Evolutionary conservation across 345 rosid species (phyloP), one percentile per base, ranked within the genome.

Genomic region (Adansonia digitata): DNA sequence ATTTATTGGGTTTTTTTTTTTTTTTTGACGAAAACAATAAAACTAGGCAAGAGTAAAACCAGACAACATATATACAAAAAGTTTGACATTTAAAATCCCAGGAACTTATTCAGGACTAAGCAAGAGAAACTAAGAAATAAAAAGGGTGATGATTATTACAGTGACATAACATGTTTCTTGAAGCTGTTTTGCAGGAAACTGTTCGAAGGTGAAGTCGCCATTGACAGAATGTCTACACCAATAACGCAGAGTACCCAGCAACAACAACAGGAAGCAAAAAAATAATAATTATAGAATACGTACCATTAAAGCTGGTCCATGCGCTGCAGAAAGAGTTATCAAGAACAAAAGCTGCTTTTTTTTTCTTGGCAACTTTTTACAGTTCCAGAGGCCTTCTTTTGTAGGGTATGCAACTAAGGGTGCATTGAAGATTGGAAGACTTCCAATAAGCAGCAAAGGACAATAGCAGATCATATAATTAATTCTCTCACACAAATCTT

Each of bases 221-320:
- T 52, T 43, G 63, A 61, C 57, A 53, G 55, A 53, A 62, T 22
- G 45, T 17, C 62, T 46, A 22, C 40, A 55, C n/a, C 35, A 70
- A 27, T 24, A 17, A 67, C 35, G n/a, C 55, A 40, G 24, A 34
- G 40, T 43, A 66, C 8, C 42, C 40, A 12, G 26, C 20, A 71
- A 66, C 3, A 60, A 7, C 40, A 57, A n/a, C n/a, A n/a, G n/a
- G 43, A 34, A 63, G 20, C 43, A 60, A 29, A 48, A 53, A 31
- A n/a, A n/a, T n/a, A n/a, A n/a, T 35, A 42, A 67, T 46, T 27
- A 74, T 13, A 65, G 66, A 24, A 39, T 42, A 68, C 52, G 72
- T 78, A 74, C 78, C 81, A 71, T 57, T 71, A 82, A 82, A 74
- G 81, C 74, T 52, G 65, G 57, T 18, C 66, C 62, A 34, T 42